Base-by-base conservation (phyloP, 2,329 filamentous ascomycete genomes). In the Aschersonia sp. region DNA sequence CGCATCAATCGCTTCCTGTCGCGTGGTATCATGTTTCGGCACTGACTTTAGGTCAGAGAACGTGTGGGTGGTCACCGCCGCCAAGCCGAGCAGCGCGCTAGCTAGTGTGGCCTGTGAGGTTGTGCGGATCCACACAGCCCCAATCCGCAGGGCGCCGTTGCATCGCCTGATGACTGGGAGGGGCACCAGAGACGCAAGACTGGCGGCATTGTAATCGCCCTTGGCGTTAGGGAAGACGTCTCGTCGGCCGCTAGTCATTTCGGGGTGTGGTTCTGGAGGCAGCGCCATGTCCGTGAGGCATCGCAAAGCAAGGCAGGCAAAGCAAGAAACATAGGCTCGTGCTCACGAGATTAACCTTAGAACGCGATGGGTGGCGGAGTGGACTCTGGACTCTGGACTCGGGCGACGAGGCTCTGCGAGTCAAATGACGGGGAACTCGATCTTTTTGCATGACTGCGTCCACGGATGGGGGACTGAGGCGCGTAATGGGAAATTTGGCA, bases 111-210 rank as follows among this genome's bases (percentile, higher is more conserved):
- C 46, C 31, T 43, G 45, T 43, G 40, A 31, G 35, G 35, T 38
- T 12, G 35, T 38, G 35, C 2, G 42, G 30, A 38, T 28, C 47
- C 32, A 31, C 20, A 29, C 20, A 12, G 30, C 31, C 45, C 48
- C 43, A 50, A 50, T 50, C 48, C 47, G 48, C 45, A 47, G 45
- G 43, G 45, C 45, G 45, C 43, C 35, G 28, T 45, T 45, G 38
- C n/a, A 49, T 47, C 48, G 45, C 45, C 45, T 43, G 44, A 40
- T 45, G 48, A 50, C 48, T 42, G 38, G 44, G 35, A 28, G 30
- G 47, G 30, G 43, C 30, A 29, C 43, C 30, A 38, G 30, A 45
- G 47, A 48, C 45, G 47, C 38, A 45, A 31, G 40, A 43, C 40
- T 43, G 10, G 40, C 9, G 38, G 40, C 38, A 40, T 40, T 46